phyloP scores from a whole-genome alignment of 371 early-diverging fungal species.

The Rhizopus microsporus region DNA sequence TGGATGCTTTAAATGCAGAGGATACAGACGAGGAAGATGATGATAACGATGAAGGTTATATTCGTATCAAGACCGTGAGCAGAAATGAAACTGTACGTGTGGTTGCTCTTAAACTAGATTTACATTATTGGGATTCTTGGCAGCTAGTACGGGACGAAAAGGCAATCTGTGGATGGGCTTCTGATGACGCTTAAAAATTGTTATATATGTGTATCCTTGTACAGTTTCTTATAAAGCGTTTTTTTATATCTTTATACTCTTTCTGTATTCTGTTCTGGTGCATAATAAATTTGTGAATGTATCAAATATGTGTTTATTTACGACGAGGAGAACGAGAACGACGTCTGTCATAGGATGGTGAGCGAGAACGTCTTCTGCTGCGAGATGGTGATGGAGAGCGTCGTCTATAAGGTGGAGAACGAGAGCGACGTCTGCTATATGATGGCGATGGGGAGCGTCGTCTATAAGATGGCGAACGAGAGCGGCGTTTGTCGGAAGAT shows the following conservation, averaged over 20 bases:
- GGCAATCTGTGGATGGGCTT: conserved; percentile 65
- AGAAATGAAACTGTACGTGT: conserved; percentile 58
- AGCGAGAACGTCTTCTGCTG: not conserved
- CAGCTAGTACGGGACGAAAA: conserved; percentile 58
- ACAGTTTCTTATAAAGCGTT: too few relatives aligned
- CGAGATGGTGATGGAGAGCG: not conserved
- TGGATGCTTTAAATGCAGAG: conserved; percentile 12
- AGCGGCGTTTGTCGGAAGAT: not conserved
- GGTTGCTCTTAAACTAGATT: conserved; percentile 65
- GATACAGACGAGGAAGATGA: conserved; percentile 22
- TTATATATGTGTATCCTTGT: not conserved
- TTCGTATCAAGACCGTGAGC: conserved; percentile 69
- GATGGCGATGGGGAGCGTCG: too few relatives aligned
- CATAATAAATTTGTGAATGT: too few relatives aligned
- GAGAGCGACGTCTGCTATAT: too few relatives aligned
- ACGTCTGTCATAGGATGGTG: not conserved
- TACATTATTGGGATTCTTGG: conserved; percentile 78
- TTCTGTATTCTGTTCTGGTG: too few relatives aligned
- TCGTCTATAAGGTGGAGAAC: not conserved
- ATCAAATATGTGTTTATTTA: not conserved
- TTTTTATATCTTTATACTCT: too few relatives aligned
- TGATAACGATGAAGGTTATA: conserved; percentile 43
- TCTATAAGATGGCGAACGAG: not conserved
- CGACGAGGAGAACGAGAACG: not conserved
- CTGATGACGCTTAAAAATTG: conserved; percentile 31